Base-by-base conservation (phyloP, 306 rosid species). In the Rubus idaeus region DNA sequence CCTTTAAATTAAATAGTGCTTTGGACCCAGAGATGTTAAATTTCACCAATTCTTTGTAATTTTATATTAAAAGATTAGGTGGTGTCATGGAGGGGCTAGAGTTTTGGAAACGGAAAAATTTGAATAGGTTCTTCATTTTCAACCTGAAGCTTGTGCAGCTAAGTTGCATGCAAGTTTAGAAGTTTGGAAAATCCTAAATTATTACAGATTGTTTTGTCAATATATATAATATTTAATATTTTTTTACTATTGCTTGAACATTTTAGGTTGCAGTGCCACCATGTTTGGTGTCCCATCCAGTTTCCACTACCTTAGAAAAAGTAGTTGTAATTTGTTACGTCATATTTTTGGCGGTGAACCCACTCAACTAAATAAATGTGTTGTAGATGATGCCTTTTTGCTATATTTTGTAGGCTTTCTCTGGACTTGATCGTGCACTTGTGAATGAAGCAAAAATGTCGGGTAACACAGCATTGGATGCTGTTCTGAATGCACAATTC, bases 401-500 rank as follows among this genome's bases (percentile, higher is more conserved):
- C 79, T 42, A n/a, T 74, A 73, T 73, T 73, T 76, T 84, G 81
- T 88, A 95, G 98, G 99, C 98, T 7, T 88, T 95, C 70, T 89
- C 99, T 56, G 98, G 99, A 84, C 87, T 90, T 71, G 99, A 92
- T 78, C 86, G 86, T 78, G 47, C 73, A 70, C 86, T 95, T 79
- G 85, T 96, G 3, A 51, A 17, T 4, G 1, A 75, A 81, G 98
- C 97, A 76, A 83, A 75, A 82, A 0, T 61, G 66, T 21, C 47
- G 83, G 99, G 99, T 79, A 95, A 84, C 88, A 87, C 94, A 68
- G 94, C 99, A 75, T 83, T 92, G 71, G 77, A 91, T 86, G 91
- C 97, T 8, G 99, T 89, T 85, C 69, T 95, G 79, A 95, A 95
- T 92, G 91, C 99, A 75, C 99, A 92, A 73, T 95, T 95, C 86